These are phyloP conservation scores for Solanum microdontum DNA, from an alignment of 257 asterid species.

Conservation along the genomic window DNA sequence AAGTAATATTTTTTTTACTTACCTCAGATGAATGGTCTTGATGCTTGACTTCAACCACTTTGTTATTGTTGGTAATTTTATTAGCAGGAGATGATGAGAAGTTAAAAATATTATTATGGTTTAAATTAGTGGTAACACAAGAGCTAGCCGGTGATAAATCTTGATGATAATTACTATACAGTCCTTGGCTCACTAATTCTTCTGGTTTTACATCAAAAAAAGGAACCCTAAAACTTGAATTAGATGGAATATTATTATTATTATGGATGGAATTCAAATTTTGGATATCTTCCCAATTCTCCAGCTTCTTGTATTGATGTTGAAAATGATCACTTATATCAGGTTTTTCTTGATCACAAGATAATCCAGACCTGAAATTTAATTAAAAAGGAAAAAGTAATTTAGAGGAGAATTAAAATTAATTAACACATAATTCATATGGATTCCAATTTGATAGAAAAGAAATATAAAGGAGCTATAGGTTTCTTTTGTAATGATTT, in stretches of 20 bases:
- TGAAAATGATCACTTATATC: constrained; percentile 37
- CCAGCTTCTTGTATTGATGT: constrained; percentile 40
- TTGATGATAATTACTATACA: background rate
- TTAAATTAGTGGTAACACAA: constrained; percentile 37
- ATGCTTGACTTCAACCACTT: constrained; percentile 13
- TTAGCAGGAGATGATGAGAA: constrained; percentile 25
- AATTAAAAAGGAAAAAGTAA: background rate
- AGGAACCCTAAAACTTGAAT: constrained; percentile 24
- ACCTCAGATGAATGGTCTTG: constrained; percentile 66
- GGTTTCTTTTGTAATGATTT: background rate
- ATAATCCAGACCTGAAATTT: constrained; percentile 42
- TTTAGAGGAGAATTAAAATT: background rate
- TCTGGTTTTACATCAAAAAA: constrained; percentile 53
- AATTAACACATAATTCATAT: background rate
- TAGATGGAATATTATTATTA: background rate
- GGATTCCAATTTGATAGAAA: background rate
- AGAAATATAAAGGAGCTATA: background rate
- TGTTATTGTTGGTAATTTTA: background rate
- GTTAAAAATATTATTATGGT: constrained; percentile 31
- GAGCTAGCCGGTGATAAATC: constrained; percentile 48
- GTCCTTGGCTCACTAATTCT: constrained; percentile 10
- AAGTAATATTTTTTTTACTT: background rate
- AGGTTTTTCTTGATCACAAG: constrained; percentile 35
- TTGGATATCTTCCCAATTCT: constrained; percentile 60
- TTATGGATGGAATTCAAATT: constrained; percentile 16